Percentiles rank a stretch among this genome's conserved stretches.
These are phyloP conservation scores for Solanum pimpinellifolium DNA, from an alignment of 257 asterid genomes.

Conservation along the genomic window DNA sequence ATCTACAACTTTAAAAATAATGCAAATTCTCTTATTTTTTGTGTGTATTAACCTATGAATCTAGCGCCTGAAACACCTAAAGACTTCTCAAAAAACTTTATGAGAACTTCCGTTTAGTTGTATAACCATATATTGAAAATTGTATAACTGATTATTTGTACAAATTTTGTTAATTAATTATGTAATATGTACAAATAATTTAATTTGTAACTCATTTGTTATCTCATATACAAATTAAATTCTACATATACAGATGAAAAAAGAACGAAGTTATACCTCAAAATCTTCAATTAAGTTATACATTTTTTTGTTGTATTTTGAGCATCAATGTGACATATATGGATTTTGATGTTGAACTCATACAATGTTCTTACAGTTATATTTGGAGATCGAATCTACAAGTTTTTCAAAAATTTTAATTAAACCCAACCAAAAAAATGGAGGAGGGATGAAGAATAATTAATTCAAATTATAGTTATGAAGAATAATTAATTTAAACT, in stretches of 20 bases:
- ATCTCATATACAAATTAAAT: background rate
- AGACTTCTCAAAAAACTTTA: too few relatives aligned
- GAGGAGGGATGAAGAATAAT: background rate
- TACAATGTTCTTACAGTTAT: background rate
- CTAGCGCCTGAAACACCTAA: rapidly evolving
- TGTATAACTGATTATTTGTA: too few relatives aligned
- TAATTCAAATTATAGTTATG: too few relatives aligned
- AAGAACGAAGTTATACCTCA: background rate
- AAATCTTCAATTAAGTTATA: background rate
- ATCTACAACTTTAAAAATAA: rapidly evolving
- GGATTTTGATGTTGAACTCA: background rate
- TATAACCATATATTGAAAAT: too few relatives aligned
- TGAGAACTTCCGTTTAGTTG: too few relatives aligned
- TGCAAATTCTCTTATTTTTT: rapidly evolving
- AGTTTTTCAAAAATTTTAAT: too few relatives aligned
- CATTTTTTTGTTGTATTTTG: too few relatives aligned
- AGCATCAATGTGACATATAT: too few relatives aligned
- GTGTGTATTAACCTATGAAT: too few relatives aligned
- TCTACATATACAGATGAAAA: background rate
- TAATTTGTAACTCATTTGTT: background rate
- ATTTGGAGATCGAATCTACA: background rate
- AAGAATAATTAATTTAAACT: too few relatives aligned
- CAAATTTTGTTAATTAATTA: too few relatives aligned
- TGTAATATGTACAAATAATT: too few relatives aligned
- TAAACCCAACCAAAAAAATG: background rate